Conservation (phyloP, 2,329 filamentous ascomycete species). For the Nothopassalora personata region DNA sequence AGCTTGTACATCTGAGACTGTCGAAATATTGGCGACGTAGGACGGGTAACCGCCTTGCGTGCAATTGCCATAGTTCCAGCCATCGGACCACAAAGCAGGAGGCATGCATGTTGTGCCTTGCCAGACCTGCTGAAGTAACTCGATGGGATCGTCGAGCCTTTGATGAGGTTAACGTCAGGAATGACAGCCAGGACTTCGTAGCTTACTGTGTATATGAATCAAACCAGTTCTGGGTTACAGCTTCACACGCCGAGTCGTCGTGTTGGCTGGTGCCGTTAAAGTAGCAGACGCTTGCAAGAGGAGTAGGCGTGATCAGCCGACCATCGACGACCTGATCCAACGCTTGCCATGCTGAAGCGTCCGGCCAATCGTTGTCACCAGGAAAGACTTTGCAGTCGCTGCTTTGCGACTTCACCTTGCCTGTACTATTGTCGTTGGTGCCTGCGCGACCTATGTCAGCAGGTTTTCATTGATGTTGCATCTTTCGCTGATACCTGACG, state of each 20-base stretch:
- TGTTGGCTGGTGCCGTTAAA: background rate
- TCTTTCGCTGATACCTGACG: no score
- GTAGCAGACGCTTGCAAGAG: background rate
- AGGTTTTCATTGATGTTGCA: no score
- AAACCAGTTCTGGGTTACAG: background rate
- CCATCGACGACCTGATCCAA: background rate
- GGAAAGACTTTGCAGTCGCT: background rate
- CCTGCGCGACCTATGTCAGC: no score
- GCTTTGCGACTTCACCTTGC: no score
- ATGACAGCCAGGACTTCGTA: background rate
- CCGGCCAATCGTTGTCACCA: background rate
- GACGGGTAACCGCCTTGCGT: conserved; percentile 17
- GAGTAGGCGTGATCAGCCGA: background rate
- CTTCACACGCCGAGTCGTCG: background rate
- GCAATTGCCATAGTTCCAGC: conserved; percentile 9
- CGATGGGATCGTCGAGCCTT: background rate
- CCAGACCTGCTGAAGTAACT: background rate
- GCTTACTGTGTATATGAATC: background rate
- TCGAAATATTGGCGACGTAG: conserved; percentile 24
- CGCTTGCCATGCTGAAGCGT: background rate
- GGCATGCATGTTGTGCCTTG: background rate
- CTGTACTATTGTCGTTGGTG: no score
- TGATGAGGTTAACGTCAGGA: background rate
- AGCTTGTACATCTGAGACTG: conserved; percentile 20
- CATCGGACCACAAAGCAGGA: background rate